Percentiles rank a stretch among this genome's conserved stretches.
phyloP scores from a whole-genome alignment of 176 grass and related monocot genomes.

The Paspalum notatum region DNA sequence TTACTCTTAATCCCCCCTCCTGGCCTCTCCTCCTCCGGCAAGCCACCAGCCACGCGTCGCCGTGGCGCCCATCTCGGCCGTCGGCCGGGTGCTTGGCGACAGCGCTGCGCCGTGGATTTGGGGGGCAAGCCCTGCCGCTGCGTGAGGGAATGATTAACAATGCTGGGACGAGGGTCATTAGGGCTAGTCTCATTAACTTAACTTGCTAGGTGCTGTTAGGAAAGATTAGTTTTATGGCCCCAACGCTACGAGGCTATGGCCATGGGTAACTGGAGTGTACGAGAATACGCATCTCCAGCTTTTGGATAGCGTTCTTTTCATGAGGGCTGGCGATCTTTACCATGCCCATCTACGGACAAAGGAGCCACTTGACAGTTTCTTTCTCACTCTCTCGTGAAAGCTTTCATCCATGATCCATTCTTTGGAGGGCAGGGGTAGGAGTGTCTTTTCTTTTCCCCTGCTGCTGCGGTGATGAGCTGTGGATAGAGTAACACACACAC shows the following conservation, averaged over 20 bases:
- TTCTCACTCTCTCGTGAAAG: neutral
- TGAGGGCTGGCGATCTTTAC: constrained; percentile 26
- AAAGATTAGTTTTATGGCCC: neutral
- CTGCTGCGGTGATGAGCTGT: neutral
- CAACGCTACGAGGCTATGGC: neutral
- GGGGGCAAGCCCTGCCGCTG: neutral
- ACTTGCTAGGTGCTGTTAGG: constrained; percentile 24
- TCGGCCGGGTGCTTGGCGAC: constrained; percentile 20
- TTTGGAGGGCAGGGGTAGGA: neutral
- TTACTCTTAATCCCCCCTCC: neutral
- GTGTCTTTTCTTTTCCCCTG: neutral
- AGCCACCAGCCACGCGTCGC: constrained; percentile 36
- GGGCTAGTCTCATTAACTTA: neutral
- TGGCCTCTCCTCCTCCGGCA: constrained; percentile 46
- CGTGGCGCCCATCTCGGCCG: constrained; percentile 20
- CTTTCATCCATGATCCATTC: neutral
- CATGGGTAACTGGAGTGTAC: constrained; percentile 43
- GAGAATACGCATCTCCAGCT: constrained; percentile 65
- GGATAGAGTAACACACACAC: neutral
- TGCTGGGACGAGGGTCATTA: neutral
- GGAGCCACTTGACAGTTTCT: constrained; percentile 32
- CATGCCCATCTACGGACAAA: constrained; percentile 24
- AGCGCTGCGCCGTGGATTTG: constrained; percentile 27
- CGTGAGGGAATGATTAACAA: neutral
- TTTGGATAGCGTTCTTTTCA: constrained; percentile 53